Evolutionary conservation across 306 rosid genomes (phyloP), one percentile per base, ranked within the genome.

Genomic region (Cercis canadensis): DNA sequence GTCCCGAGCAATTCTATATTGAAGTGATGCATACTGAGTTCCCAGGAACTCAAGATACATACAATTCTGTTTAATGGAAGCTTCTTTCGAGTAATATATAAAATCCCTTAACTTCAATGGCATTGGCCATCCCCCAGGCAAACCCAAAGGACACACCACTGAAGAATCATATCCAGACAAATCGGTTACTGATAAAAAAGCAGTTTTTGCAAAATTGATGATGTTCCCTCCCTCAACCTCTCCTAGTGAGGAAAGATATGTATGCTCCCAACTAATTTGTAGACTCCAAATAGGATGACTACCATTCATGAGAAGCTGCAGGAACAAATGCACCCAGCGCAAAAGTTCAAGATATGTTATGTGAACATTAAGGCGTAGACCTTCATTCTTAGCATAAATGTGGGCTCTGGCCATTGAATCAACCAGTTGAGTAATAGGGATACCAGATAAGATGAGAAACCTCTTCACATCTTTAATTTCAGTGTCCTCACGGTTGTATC

Each of bases 111-210:
- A 62, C 71, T 73, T 86, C 63, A 86, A 39, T 5, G 97, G 86
- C 78, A 73, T 67, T 5, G 96, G 98, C 90, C 89, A 94, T 70
- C 97, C 98, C 60, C 97, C 96, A 37, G 97, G 96, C 69, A 89
- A 71, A 77, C 84, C 70, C 81, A 90, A 73, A 34, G 88, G 69
- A 56, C 67, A 36, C 0, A 31, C 62, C 52, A 33, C 32, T 46
- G 69, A 80, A 50, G 77, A 65, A 71, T 73, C 84, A 81, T 63
- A 69, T 67, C 70, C 81, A 52, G 69, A 75, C 63, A 86, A 74
- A 49, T 54, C 50, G 55, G 57, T 13, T 37, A 43, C 54, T 0
- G 85, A 84, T 62, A 90, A 78, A 81, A 73, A 87, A 12, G 77
- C 17, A 9, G 12, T 11, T 76, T 87, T 89, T 34, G 87, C 97